These are phyloP conservation scores for Brassica cretica DNA, from an alignment of 345 rosid genomes.

Conservation along the genomic window DNA sequence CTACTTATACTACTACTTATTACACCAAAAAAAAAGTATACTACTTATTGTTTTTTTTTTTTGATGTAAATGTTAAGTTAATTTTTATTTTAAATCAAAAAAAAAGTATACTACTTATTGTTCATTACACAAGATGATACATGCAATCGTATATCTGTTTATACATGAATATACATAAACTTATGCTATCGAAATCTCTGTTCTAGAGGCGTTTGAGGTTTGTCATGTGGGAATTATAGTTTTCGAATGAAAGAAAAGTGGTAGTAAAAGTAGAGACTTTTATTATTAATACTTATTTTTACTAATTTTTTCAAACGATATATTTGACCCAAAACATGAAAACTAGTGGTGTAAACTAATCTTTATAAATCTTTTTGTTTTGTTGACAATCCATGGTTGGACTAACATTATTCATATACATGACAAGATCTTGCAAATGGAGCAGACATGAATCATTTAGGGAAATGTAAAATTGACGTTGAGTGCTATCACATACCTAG, in stretches of 20 bases:
- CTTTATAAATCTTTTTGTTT: not conserved
- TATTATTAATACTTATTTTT: no score
- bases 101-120: not conserved
- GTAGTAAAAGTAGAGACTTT: no score
- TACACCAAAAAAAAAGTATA: no score
- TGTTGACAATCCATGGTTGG: not conserved
- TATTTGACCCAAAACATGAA: not conserved
- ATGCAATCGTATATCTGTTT: not conserved
- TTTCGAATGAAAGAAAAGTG: not conserved
- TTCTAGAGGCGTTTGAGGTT: no score
- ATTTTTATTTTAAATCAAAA: no score
- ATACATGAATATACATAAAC: not conserved
- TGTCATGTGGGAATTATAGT: not conserved
- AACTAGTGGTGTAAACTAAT: not conserved
- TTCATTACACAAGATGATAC: not conserved
- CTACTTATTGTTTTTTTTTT: no score
- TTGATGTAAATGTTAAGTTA: no score
- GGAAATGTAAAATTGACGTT: constrained; percentile 3
- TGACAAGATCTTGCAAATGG: constrained; percentile 1
- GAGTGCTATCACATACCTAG: not conserved
- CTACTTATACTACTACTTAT: not conserved
- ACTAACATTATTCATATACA: constrained; percentile 1
- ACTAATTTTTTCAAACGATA: not conserved
- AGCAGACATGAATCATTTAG: not conserved
- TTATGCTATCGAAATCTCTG: no score